phyloP scores from a whole-genome alignment of 345 rosid genomes.

The Ricinus communis region DNA sequence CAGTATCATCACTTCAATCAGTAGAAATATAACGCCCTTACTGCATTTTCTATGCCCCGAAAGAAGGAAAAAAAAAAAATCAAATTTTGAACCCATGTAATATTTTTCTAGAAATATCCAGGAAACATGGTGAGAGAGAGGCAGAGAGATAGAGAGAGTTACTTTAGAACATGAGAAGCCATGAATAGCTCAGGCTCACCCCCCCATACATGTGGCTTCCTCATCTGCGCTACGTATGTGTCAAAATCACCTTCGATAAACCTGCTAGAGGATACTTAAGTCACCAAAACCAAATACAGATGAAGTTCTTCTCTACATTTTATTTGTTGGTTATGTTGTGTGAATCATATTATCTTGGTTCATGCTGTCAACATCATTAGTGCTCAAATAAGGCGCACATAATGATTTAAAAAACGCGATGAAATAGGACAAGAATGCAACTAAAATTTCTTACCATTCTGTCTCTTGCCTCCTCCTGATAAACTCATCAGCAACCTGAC shows the following conservation, averaged over 20 bases:
- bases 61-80: too few species aligned
- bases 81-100: too few species aligned
- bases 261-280: slow-evolving; percentile 50
- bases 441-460: slow-evolving; percentile 60
- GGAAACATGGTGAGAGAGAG: background rate
- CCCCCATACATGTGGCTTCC: slow-evolving; percentile 95
- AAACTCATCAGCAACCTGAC: slow-evolving; percentile 95
- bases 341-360: background rate
- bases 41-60: background rate
- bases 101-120: background rate
- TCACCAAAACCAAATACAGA: background rate
- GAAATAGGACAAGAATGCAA: background rate
- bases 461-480: slow-evolving; percentile 83
- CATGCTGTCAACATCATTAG: background rate
- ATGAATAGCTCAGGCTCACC: slow-evolving; percentile 98
- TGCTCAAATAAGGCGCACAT: background rate
- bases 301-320: background rate
- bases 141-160: slow-evolving; percentile 15
- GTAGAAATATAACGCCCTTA: background rate
- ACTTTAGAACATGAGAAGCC: slow-evolving; percentile 95
- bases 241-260: slow-evolving; percentile 95
- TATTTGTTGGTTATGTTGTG: slow-evolving; percentile 2
- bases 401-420: background rate
- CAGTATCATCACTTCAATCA: slow-evolving; percentile 9
- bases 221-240: slow-evolving; percentile 64